Percentiles rank a stretch among this genome's conserved stretches.
These are phyloP conservation scores for Candida arabinofermentans DNA, from an alignment of 805 yeast genomes.

Conservation along the genomic window DNA sequence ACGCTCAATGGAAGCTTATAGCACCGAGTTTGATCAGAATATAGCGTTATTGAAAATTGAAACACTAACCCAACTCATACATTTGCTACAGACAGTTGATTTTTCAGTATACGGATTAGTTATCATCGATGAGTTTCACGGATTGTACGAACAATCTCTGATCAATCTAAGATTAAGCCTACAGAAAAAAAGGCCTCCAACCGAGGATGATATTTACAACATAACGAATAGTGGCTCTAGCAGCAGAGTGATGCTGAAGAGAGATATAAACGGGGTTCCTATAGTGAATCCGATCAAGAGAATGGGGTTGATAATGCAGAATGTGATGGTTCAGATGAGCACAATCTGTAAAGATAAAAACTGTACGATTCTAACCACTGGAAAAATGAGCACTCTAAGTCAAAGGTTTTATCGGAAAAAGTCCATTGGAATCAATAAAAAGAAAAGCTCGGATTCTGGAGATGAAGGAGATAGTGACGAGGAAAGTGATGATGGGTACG, in stretches of 20 bases:
- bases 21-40: background rate
- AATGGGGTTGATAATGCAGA: slow-evolving; percentile 18
- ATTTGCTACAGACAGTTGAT: slow-evolving; percentile 16
- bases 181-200: slow-evolving; percentile 1
- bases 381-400: slow-evolving; percentile 24
- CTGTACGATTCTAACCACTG: slow-evolving; percentile 23
- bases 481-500: background rate
- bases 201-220: background rate
- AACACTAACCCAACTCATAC: slow-evolving; percentile 20
- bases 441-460: background rate
- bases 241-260: slow-evolving; percentile 7
- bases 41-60: slow-evolving; percentile 16
- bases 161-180: slow-evolving; percentile 5
- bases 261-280: slow-evolving; percentile 18
- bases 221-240: background rate
- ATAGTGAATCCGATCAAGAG: slow-evolving; percentile 21
- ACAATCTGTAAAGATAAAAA: slow-evolving; percentile 11
- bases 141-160: slow-evolving; percentile 17
- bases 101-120: slow-evolving; percentile 19
- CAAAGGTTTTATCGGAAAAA: slow-evolving; percentile 21
- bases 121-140: slow-evolving; percentile 28
- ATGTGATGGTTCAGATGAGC: slow-evolving; percentile 14
- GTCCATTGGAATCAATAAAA: background rate
- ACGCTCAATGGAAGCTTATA: slow-evolving; percentile 5
- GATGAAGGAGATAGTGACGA: background rate